Percentiles rank a stretch among this genome's conserved stretches.
These are phyloP conservation scores for Backusella westeae DNA, from an alignment of 192 early-diverging fungal genomes.

Conservation along the genomic window DNA sequence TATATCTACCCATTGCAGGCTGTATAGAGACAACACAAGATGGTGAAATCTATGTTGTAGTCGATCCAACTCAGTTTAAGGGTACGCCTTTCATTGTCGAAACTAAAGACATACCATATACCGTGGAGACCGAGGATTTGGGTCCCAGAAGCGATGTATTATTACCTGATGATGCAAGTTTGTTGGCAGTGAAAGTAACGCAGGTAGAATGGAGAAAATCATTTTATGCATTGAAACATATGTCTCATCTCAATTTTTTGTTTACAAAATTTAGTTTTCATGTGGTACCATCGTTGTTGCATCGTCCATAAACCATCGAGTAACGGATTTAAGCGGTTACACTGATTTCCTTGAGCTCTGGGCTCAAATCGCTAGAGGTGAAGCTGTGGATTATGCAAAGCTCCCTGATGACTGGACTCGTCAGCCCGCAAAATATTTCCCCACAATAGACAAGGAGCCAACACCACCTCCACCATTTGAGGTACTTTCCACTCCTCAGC, in stretches of 20 bases:
- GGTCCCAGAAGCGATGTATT: neutral
- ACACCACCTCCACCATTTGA: constrained; percentile 25
- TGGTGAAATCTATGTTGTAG: constrained; percentile 8
- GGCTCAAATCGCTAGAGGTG: constrained; percentile 32
- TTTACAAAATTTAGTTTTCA: neutral
- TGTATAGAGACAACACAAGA: constrained; percentile 20
- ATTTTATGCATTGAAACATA: neutral
- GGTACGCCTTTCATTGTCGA: neutral
- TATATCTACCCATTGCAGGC: constrained; percentile 38
- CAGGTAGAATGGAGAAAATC: neutral
- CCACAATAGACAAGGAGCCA: constrained; percentile 17
- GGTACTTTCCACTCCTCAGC: neutral
- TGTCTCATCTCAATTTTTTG: neutral
- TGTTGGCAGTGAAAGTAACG: neutral
- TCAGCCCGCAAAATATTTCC: constrained; percentile 32
- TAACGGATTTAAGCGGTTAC: neutral
- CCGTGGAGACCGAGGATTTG: neutral
- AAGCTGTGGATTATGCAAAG: constrained; percentile 31
- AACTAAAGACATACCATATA: neutral
- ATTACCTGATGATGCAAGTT: neutral
- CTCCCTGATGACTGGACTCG: constrained; percentile 39
- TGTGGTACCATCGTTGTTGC: neutral
- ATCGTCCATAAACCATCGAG: neutral
- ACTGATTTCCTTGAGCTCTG: constrained; percentile 33
- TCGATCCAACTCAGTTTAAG: neutral